Evolutionary conservation across 768 basidiomycete genomes (phyloP).

Genomic region (Pisolithus microcarpus): DNA sequence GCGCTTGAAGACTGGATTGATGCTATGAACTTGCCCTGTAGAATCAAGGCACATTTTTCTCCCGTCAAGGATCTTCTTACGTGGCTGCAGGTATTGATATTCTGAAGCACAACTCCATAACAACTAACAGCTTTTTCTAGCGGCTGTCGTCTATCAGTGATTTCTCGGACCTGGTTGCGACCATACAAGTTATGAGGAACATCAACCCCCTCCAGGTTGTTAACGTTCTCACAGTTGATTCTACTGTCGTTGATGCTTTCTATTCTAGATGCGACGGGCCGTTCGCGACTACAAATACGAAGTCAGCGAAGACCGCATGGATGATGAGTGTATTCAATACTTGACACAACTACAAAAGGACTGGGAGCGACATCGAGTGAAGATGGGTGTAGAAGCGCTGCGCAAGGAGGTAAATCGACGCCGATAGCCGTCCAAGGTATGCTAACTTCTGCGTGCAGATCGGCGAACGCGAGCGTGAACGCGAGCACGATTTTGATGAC

Average conservation of each 20-base stretch:
- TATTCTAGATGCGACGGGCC: constrained; percentile 77
- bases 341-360: constrained; percentile 93
- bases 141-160: constrained; percentile 82
- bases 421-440: not conserved
- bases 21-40: constrained; percentile 69
- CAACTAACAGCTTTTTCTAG: constrained; percentile 30
- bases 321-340: constrained; percentile 92
- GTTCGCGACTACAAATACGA: constrained; percentile 92
- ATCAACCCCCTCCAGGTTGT: constrained; percentile 88
- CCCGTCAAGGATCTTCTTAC: constrained; percentile 77
- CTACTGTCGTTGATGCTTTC: not conserved
- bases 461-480: constrained; percentile 60
- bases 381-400: constrained; percentile 77
- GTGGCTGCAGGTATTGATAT: constrained; percentile 69
- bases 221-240: not conserved
- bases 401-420: constrained; percentile 61
- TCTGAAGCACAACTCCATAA: not conserved
- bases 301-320: constrained; percentile 87
- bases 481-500: constrained; percentile 38
- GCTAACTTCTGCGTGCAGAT: constrained; percentile 37
- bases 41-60: constrained; percentile 73
- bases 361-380: constrained; percentile 90
- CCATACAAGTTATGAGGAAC: constrained; percentile 77
- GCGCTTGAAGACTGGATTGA: constrained; percentile 90
- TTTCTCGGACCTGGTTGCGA: constrained; percentile 82